Conservation (phyloP, 331 rosid genomes). For the Phaseolus coccineus region DNA sequence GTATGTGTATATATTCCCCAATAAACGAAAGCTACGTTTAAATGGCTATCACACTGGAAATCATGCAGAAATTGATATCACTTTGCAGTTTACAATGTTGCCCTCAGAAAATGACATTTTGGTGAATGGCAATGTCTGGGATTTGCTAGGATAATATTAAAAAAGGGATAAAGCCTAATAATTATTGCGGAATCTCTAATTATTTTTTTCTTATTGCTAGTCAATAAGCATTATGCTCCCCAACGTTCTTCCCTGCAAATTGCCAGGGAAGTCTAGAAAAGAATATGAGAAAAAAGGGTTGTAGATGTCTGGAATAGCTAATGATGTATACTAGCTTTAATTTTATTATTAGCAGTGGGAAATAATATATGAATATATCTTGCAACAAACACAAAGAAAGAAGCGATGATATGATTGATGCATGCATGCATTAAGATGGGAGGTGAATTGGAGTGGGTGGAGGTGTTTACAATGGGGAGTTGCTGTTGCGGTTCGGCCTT, state of each 20-base stretch:
- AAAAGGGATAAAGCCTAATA: slow-evolving; percentile 34
- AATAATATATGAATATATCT: not conserved
- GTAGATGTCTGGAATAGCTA: not conserved
- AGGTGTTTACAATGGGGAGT: slow-evolving; percentile 63
- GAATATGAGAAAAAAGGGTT: slow-evolving; percentile 20
- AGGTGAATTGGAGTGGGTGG: not conserved
- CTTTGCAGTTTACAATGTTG: slow-evolving; percentile 43
- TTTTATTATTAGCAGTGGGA: not conserved
- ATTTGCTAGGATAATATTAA: slow-evolving; percentile 26
- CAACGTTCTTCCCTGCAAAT: slow-evolving; percentile 32
- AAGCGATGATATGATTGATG: not conserved
- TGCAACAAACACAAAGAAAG: not conserved
- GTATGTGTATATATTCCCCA: slow-evolving; percentile 50
- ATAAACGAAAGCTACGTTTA: slow-evolving; percentile 44
- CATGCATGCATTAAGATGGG: slow-evolving; percentile 5
- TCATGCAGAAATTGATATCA: slow-evolving; percentile 41
- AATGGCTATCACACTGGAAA: slow-evolving; percentile 46
- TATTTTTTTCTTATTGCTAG: slow-evolving; percentile 36
- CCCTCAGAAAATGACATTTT: slow-evolving; percentile 60
- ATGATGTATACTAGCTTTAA: not conserved
- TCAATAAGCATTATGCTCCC: slow-evolving; percentile 39
- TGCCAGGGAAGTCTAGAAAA: slow-evolving; percentile 34
- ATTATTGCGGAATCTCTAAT: slow-evolving; percentile 38
- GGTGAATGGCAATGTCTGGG: slow-evolving; percentile 36
- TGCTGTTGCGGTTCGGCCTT: slow-evolving; percentile 44